Conservation (phyloP, 257 asterid genomes). For the Cruciata laevipes region DNA sequence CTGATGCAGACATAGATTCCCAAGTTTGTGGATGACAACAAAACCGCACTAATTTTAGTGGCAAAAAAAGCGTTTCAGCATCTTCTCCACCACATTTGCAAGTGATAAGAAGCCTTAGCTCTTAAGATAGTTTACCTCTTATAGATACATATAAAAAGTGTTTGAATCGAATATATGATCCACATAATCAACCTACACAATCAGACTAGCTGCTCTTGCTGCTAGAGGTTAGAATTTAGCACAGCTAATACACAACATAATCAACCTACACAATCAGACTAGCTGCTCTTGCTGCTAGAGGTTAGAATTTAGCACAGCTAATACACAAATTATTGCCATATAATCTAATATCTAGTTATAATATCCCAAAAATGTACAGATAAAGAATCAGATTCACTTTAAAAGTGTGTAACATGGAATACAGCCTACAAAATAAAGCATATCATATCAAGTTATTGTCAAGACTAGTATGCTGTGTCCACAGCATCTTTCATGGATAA, state of each 20-base stretch:
- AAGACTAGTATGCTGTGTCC: neutral
- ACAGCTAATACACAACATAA: neutral
- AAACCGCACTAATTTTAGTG: neutral
- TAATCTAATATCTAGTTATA: neutral
- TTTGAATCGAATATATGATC: neutral
- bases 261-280: neutral
- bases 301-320: neutral
- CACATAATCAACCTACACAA: neutral
- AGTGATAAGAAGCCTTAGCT: neutral
- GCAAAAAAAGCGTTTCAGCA: neutral
- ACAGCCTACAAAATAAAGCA: constrained; percentile 2
- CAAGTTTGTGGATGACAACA: neutral
- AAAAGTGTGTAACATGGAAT: neutral
- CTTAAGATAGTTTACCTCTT: neutral
- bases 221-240: neutral
- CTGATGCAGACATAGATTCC: neutral
- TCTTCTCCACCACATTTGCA: neutral
- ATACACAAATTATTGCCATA: neutral
- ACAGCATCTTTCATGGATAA: neutral
- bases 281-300: neutral
- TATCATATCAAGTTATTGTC: neutral
- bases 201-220: neutral
- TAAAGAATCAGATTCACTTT: constrained; percentile 8
- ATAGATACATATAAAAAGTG: neutral
- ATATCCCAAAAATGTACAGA: neutral